phyloP scores from a whole-genome alignment of 2,329 filamentous ascomycete genomes.

The Neoarthrinium moseri region DNA sequence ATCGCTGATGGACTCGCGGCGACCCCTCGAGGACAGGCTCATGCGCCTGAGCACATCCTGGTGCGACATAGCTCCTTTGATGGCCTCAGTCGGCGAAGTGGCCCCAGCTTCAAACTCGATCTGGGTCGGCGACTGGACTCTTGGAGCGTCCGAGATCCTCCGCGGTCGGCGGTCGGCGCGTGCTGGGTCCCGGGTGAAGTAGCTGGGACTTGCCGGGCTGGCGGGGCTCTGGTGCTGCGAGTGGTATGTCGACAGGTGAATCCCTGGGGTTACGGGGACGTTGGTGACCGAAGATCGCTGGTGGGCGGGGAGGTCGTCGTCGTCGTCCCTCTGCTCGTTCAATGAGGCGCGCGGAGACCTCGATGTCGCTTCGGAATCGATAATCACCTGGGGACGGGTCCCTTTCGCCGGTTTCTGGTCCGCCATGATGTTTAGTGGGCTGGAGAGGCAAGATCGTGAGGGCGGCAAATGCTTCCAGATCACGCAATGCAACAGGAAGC shows the following conservation, averaged over 20 bases:
- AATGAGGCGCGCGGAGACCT: slow-evolving; percentile 11
- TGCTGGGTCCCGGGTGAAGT: slow-evolving; percentile 28
- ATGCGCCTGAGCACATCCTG: slow-evolving; percentile 42
- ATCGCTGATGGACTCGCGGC: slow-evolving; percentile 52
- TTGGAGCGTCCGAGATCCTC: slow-evolving; percentile 20
- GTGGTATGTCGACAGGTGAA: slow-evolving; percentile 30
- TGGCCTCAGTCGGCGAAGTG: slow-evolving; percentile 18
- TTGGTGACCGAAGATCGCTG: slow-evolving; percentile 29
- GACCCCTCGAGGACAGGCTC: slow-evolving; percentile 40
- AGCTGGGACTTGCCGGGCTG: slow-evolving; percentile 21
- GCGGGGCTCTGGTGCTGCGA: slow-evolving; percentile 11
- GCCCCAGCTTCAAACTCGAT: not conserved
- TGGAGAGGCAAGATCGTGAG: no score
- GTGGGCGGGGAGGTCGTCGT: slow-evolving; percentile 31
- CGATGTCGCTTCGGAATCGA: slow-evolving; percentile 17
- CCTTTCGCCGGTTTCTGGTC: slow-evolving; percentile 12
- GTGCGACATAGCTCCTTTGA: slow-evolving; percentile 33
- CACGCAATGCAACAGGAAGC: no score
- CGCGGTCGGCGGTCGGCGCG: slow-evolving; percentile 15
- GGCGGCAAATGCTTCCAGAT: no score
- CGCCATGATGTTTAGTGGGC: slow-evolving; percentile 24
- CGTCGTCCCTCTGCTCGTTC: slow-evolving; percentile 14
- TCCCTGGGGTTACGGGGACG: slow-evolving; percentile 41
- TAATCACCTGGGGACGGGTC: slow-evolving; percentile 4
- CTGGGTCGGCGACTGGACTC: slow-evolving; percentile 14